Evolutionary conservation across 768 basidiomycete genomes (phyloP), one percentile per base, ranked within the genome.

Genomic region (Lenzites betulinus): DNA sequence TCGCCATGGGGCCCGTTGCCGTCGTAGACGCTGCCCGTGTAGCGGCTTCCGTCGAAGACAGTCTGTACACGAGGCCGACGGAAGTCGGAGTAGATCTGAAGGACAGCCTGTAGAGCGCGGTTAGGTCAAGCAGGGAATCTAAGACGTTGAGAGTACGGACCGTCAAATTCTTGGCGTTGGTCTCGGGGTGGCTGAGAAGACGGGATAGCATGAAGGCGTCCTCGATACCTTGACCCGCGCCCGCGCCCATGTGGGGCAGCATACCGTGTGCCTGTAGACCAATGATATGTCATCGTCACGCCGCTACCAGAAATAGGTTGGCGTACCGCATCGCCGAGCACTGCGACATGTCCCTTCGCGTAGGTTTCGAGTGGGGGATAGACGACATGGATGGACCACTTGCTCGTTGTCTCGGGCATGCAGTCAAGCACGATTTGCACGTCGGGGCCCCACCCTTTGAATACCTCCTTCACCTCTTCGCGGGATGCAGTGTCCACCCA

Each of bases 221-320:
- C 64, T 86, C 85, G 33, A 86, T 76, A 2, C 83, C 84, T 71
- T 86, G 85, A 7, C 84, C 82, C 9, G 81, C 82, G 1, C 85
- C 85, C 0, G 83, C 78, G 1, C 84, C 83, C 15, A 86, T 71
- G 68, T 86, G 83, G 0, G 86, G 84, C 35, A 78, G 64, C 84
- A 85, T 85, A 0, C 73, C 83, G 64, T 86, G 85, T 9, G 84
- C 84, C 58, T 64, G 20, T 38, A 22, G 18, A 7, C n/a, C n/a
- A 28, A 7, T 8, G 9, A 28, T 18, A 30, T 8, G 22, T 13
- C 22, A 13, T 25, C 1, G 25, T 22, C 7, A 12, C 13, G 13
- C 2, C 25, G 7, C 16, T 7, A 30, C 2, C 1, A 30, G 8
- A 22, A 11, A 6, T 22, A 49, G 28, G 26, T 7, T 7, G 28